phyloP scores from a whole-genome alignment of 2,329 filamentous ascomycete genomes.

The Penicillium sp. region DNA sequence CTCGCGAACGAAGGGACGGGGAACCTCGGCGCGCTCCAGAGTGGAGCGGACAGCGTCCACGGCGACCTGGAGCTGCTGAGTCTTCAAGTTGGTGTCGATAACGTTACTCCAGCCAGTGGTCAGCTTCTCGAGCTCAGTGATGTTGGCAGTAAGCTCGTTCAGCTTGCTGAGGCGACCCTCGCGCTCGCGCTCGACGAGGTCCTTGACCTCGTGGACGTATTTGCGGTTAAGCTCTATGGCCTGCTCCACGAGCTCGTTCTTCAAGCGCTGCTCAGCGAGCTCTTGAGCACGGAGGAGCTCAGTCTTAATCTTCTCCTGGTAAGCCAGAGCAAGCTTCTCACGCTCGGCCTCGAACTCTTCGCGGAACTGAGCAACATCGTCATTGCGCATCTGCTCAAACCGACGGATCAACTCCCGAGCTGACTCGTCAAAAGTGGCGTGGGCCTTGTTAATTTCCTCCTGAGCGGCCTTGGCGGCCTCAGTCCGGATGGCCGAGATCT shows the following conservation, averaged over 20 bases:
- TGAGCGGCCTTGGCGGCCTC: constrained; percentile 66
- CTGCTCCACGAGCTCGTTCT: constrained; percentile 85
- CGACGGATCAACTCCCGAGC: constrained; percentile 81
- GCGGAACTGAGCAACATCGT: constrained; percentile 76
- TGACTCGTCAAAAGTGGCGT: constrained; percentile 77
- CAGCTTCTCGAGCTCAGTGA: constrained; percentile 79
- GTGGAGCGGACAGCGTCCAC: constrained; percentile 86
- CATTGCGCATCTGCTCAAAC: constrained; percentile 75
- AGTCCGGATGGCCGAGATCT: constrained; percentile 69
- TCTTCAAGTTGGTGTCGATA: constrained; percentile 82
- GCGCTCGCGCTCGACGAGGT: constrained; percentile 82
- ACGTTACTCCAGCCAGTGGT: constrained; percentile 86
- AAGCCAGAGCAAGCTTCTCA: constrained; percentile 68
- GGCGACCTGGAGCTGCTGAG: constrained; percentile 92
- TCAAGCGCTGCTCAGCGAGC: constrained; percentile 73
- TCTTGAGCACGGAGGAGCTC: constrained; percentile 75
- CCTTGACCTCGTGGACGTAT: constrained; percentile 71
- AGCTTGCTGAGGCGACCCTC: constrained; percentile 81
- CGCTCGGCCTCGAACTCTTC: constrained; percentile 86
- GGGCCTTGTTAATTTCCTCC: constrained; percentile 63
- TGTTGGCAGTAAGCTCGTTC: constrained; percentile 68
- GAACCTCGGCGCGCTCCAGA: constrained; percentile 67
- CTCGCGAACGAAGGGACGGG: constrained; percentile 83
- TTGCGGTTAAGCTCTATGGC: constrained; percentile 80
- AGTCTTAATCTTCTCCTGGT: constrained; percentile 71